Percentiles rank a stretch among this genome's conserved stretches.
phyloP scores from a whole-genome alignment of 2,329 filamentous ascomycete genomes.

The Pseudopyrenochaeta lycopersici region DNA sequence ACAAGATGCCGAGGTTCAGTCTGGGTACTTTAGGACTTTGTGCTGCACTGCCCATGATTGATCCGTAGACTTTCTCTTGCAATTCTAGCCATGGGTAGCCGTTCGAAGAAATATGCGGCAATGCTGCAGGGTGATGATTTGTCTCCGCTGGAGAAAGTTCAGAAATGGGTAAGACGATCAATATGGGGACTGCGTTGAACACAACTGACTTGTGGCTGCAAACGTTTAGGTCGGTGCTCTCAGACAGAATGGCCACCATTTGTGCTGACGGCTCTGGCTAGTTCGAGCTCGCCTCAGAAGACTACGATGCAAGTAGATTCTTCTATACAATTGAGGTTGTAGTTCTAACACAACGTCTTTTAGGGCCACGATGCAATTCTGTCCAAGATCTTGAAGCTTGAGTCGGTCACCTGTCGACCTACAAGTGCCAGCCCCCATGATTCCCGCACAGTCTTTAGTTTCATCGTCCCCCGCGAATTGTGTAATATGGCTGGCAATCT shows the following conservation, averaged over 20 bases:
- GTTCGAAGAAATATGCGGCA: slow-evolving; percentile 2
- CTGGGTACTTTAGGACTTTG: neutral
- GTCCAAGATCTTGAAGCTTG: slow-evolving; percentile 42
- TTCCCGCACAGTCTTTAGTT: slow-evolving; percentile 53
- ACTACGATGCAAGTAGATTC: slow-evolving; percentile 33
- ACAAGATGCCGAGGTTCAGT: slow-evolving; percentile 3
- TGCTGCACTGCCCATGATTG: neutral
- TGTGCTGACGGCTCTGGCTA: slow-evolving; percentile 12
- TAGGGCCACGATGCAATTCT: slow-evolving; percentile 46
- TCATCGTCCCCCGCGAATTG: slow-evolving; percentile 55
- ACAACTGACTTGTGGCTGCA: too few species aligned
- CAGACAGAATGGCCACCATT: too few species aligned
- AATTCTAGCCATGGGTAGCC: slow-evolving; percentile 7
- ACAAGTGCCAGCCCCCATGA: slow-evolving; percentile 38
- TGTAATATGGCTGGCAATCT: slow-evolving; percentile 57
- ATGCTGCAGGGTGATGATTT: slow-evolving; percentile 9
- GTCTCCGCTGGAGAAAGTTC: slow-evolving; percentile 30
- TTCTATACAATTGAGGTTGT: neutral
- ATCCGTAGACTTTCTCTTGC: neutral
- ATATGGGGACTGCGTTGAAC: too few species aligned
- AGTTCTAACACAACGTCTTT: slow-evolving; percentile 5
- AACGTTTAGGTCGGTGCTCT: too few species aligned
- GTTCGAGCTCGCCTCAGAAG: slow-evolving; percentile 32
- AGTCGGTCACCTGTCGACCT: slow-evolving; percentile 42
- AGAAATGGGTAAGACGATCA: slow-evolving; percentile 20